Percentiles rank a stretch among this genome's conserved stretches.
Evolutionary conservation across 2,329 filamentous ascomycete genomes (phyloP).

Genomic region (Cladosporium phlei): DNA sequence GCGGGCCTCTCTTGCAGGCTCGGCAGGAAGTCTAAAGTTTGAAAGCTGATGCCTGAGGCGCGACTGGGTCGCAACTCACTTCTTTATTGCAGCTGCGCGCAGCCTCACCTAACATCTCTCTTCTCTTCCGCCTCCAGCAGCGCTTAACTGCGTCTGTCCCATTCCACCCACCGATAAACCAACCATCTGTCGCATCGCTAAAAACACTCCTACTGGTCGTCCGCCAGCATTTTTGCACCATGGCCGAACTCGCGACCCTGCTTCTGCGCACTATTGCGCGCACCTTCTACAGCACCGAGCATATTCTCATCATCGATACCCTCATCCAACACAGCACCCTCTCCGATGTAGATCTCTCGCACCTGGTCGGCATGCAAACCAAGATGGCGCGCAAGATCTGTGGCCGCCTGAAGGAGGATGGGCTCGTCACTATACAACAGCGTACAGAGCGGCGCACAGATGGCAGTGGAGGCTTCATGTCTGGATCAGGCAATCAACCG

Average conservation of each 20-base stretch:
- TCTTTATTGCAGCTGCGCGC: slow-evolving; percentile 9
- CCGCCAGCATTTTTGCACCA: slow-evolving; percentile 25
- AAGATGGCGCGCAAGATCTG: slow-evolving; percentile 90
- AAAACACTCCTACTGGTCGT: no score
- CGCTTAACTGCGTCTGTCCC: slow-evolving; percentile 28
- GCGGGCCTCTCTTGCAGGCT: no score
- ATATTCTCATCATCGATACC: slow-evolving; percentile 77
- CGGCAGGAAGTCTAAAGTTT: no score
- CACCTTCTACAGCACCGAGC: slow-evolving; percentile 80
- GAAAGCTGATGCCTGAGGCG: no score
- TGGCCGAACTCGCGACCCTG: slow-evolving; percentile 62
- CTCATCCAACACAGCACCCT: slow-evolving; percentile 68
- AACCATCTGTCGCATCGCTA: slow-evolving; percentile 3
- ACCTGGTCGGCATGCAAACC: slow-evolving; percentile 80
- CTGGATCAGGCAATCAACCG: slow-evolving; percentile 17
- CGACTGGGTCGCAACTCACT: no score
- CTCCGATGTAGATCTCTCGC: slow-evolving; percentile 80
- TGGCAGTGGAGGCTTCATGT: slow-evolving; percentile 23
- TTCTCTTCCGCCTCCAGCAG: slow-evolving; percentile 20
- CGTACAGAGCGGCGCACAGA: slow-evolving; percentile 33
- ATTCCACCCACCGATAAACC: not conserved
- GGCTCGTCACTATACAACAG: slow-evolving; percentile 75
- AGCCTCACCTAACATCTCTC: not conserved
- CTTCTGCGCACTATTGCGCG: slow-evolving; percentile 82
- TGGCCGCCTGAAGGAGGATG: slow-evolving; percentile 77